These are phyloP conservation scores for Mycena chlorophos DNA, from an alignment of 768 basidiomycete species.

Conservation along the genomic window DNA sequence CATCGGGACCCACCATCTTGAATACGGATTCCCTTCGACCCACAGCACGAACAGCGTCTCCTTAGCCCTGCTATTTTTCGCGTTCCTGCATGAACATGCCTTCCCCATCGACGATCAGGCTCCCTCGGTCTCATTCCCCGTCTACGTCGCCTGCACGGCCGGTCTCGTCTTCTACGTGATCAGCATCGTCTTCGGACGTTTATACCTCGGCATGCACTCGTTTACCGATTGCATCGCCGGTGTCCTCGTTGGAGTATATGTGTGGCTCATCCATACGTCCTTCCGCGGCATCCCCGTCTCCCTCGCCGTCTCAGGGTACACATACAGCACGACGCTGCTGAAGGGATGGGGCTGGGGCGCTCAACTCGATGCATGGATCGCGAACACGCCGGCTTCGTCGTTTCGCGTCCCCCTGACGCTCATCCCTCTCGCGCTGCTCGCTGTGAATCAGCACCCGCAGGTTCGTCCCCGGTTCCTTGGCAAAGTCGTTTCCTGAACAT, in stretches of 20 bases:
- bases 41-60: constrained; percentile 91
- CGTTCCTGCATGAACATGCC: constrained; percentile 56
- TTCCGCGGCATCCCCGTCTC: constrained; percentile 41
- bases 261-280: constrained; percentile 64
- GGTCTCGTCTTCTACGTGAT: constrained; percentile 59
- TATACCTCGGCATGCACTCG: constrained; percentile 89
- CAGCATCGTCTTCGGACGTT: constrained; percentile 75
- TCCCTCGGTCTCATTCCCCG: constrained; percentile 42
- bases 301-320: constrained; percentile 24
- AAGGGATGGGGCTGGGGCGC: constrained; percentile 26
- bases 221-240: constrained; percentile 74
- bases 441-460: constrained; percentile 89
- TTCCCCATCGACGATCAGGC: constrained; percentile 24
- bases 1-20: constrained; percentile 77
- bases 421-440: constrained; percentile 62
- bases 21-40: constrained; percentile 95
- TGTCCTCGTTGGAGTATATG: constrained; percentile 57
- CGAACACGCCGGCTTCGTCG: constrained; percentile 8
- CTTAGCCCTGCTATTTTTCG: constrained; percentile 79
- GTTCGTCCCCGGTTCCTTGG: neutral
- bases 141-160: constrained; percentile 44
- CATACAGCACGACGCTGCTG: constrained; percentile 7
- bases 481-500: neutral
- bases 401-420: constrained; percentile 55
- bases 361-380: constrained; percentile 40